Conservation (phyloP, 1,284 basidiomycete species). For the Cryptococcus sp. region DNA sequence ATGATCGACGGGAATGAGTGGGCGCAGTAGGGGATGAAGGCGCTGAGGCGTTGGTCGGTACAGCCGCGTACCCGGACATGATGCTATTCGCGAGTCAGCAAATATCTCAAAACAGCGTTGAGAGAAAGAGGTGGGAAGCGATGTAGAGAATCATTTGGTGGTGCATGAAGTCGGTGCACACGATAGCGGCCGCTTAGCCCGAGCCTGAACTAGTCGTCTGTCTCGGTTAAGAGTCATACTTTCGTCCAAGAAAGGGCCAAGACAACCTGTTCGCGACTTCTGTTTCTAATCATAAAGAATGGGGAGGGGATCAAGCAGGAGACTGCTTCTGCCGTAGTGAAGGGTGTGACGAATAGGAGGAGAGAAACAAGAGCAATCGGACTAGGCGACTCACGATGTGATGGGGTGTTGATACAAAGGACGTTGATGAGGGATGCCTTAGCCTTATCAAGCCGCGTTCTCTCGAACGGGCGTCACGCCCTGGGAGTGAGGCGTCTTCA, state of each 20-base stretch:
- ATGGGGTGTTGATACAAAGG: background rate
- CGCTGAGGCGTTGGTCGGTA: constrained; percentile 11
- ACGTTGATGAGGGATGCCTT: too few relatives aligned
- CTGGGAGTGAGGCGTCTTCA: background rate
- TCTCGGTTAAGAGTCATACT: background rate
- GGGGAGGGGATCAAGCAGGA: background rate
- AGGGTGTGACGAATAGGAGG: background rate
- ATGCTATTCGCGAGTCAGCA: constrained; percentile 9
- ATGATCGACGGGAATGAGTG: constrained; percentile 33
- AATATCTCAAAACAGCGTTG: background rate
- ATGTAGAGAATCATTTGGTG: constrained; percentile 39
- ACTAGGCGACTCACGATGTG: background rate
- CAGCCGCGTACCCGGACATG: constrained; percentile 41
- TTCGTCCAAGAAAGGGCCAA: constrained; percentile 8
- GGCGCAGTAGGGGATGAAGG: constrained; percentile 24
- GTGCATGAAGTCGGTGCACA: constrained; percentile 50
- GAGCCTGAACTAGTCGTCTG: too few relatives aligned
- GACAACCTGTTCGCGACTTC: constrained; percentile 42
- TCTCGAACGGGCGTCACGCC: background rate
- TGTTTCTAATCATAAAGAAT: constrained; percentile 33
- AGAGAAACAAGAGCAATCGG: background rate
- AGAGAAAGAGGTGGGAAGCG: constrained; percentile 10
- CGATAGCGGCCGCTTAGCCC: constrained; percentile 16
- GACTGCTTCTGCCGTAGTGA: too few relatives aligned
- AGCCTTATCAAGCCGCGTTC: background rate